These are phyloP conservation scores for Teratosphaeria viscida DNA, from an alignment of 2,329 filamentous ascomycete genomes.

Conservation along the genomic window DNA sequence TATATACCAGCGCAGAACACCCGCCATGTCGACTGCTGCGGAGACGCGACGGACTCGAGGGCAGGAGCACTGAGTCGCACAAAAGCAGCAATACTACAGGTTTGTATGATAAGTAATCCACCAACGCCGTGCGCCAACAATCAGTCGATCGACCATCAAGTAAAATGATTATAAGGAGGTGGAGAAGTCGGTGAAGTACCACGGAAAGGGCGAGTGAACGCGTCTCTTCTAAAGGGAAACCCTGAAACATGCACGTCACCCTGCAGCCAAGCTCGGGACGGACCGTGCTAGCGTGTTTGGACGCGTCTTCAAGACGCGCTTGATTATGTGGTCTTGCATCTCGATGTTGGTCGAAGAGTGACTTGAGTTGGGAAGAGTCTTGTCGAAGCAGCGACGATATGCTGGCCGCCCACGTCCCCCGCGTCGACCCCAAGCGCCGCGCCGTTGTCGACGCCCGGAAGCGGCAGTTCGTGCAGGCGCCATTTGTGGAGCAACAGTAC, in stretches of 20 bases:
- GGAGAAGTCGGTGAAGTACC: neutral
- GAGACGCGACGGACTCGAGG: neutral
- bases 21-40: neutral
- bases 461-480: conserved; percentile 70
- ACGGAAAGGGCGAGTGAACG: neutral
- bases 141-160: neutral
- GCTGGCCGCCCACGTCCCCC: conserved; percentile 21
- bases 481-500: conserved; percentile 70
- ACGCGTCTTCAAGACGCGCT: neutral
- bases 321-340: too few relatives aligned
- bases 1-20: neutral
- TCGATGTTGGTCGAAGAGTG: too few relatives aligned
- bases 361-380: too few relatives aligned
- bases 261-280: neutral
- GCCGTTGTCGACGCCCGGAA: conserved; percentile 69
- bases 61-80: neutral
- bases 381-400: conserved; percentile 9
- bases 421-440: conserved; percentile 60
- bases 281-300: neutral
- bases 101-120: neutral
- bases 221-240: too few relatives aligned
- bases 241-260: neutral
- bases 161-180: neutral
- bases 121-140: neutral
- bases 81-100: neutral